These are phyloP conservation scores for Cyclotella cryptica DNA, from an alignment of 108 stramenopile genomes.

Conservation along the genomic window DNA sequence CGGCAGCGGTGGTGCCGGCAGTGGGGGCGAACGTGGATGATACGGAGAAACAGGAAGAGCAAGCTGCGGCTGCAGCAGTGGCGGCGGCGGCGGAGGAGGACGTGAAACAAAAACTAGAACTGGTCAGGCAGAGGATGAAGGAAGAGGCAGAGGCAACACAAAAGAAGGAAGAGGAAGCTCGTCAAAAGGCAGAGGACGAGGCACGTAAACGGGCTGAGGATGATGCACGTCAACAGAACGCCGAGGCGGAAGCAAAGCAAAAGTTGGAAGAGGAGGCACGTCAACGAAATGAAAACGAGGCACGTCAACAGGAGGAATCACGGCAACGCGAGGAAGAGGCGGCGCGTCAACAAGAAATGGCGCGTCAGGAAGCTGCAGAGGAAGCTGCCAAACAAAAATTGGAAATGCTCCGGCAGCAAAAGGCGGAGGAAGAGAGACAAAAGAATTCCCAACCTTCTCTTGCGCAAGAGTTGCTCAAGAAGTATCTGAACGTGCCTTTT, in stretches of 20 bases:
- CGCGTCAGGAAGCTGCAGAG: not conserved
- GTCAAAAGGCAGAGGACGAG: slow-evolving; percentile 6
- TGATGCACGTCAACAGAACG: not conserved
- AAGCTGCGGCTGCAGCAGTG: not conserved
- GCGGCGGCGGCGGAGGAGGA: slow-evolving; percentile 5
- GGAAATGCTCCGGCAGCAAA: not conserved
- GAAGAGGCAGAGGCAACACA: slow-evolving; percentile 14
- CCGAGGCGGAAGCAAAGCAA: not conserved
- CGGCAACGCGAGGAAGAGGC: slow-evolving; percentile 1
- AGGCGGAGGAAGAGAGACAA: slow-evolving; percentile 6
- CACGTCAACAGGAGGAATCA: slow-evolving; percentile 2
- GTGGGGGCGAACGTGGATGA: too few relatives aligned
- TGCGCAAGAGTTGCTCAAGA: not conserved
- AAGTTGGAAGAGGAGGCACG: not conserved
- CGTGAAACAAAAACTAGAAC: slow-evolving; percentile 11
- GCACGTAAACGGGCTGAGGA: not conserved
- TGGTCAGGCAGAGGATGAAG: slow-evolving; percentile 5
- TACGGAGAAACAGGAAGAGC: not conserved
- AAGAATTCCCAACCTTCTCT: not conserved
- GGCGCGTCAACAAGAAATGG: slow-evolving; percentile 12
- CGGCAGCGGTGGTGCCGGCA: too few relatives aligned
- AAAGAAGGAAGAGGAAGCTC: not conserved
- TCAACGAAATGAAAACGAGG: not conserved
- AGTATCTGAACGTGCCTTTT: slow-evolving; percentile 5
- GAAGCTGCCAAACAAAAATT: not conserved